Evolutionary conservation across 306 rosid species (phyloP), one percentile per base, ranked within the genome.

Genomic region (Cyamopsis tetragonoloba): DNA sequence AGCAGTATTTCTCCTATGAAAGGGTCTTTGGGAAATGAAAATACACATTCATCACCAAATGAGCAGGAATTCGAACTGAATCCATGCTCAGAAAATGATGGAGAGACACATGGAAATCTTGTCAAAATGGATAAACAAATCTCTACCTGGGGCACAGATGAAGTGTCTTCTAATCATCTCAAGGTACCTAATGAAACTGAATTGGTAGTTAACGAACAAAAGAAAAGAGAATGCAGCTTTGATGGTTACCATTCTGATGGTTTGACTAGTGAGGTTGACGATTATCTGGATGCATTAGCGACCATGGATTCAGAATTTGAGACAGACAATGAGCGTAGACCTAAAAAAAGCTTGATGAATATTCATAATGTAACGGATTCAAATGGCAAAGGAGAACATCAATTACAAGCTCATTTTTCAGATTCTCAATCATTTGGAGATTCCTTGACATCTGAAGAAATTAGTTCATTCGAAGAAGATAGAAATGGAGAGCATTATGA

Each of bases 201-300:
- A 57, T 38, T 77, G 49, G 78, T 62, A 49, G 78, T 64, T 62
- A 72, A 76, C 79, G 85, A 78, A 66, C 86, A 73, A 62, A 73
- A 70, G n/a, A 78, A 83, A 53, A 75, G 66, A 54, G 81, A 78
- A 74, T 75, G 58, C 72, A 75, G 64, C 75, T 28, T 74, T n/a
- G 79, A 80, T 57, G 85, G 82, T 7, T 85, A 82, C 66, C 84
- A 35, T 63, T 95, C 92, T 77, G 95, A 85, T 75, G 92, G 82
- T 61, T 47, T 82, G 55, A 79, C 72, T 43, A 84, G 97, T 68
- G 97, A 91, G 81, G 87, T 87, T 77, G 97, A 93, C 72, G 86
- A 86, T 80, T 91, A 91, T 54, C 46, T 77, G 88, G 92, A 95
- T 80, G 97, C 95, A 47, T 85, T 90, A 64, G 77, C 87, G 69